phyloP scores from a whole-genome alignment of 2,329 filamentous ascomycete genomes.

The Cordyceps fumosorosea region DNA sequence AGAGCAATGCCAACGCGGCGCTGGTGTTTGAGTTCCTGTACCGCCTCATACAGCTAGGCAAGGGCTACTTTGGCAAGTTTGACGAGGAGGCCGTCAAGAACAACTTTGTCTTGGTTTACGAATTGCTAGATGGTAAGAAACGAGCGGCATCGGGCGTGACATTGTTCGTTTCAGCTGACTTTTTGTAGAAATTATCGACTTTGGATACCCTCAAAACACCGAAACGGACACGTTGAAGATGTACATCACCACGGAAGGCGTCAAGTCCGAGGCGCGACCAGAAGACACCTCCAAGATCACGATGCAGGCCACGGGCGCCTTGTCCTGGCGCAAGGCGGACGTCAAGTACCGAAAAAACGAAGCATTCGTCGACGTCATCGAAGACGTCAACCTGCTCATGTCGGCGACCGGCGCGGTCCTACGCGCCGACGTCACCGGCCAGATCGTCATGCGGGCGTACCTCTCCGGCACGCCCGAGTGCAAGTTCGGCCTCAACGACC shows the following conservation, averaged over 20 bases:
- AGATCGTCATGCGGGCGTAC: conserved; percentile 98
- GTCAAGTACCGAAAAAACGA: conserved; percentile 99
- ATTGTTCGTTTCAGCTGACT: background rate
- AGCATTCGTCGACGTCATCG: conserved; percentile 97
- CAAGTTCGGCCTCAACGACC: conserved; percentile 97
- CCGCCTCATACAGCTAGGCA: conserved; percentile 79
- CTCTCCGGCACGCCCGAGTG: conserved; percentile 94
- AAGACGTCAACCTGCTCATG: conserved; percentile 98
- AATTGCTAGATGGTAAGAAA: conserved; percentile 75
- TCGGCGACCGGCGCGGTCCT: conserved; percentile 94
- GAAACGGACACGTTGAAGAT: conserved; percentile 98
- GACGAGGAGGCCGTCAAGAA: conserved; percentile 99
- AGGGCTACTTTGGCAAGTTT: conserved; percentile 97
- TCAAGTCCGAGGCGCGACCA: conserved; percentile 80
- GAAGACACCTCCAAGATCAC: conserved; percentile 97
- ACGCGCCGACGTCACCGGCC: conserved; percentile 90
- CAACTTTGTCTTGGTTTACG: conserved; percentile 98
- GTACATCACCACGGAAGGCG: conserved; percentile 99
- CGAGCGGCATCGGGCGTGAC: no score
- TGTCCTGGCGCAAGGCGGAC: conserved; percentile 94
- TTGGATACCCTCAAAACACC: conserved; percentile 97
- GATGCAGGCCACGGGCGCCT: conserved; percentile 95
- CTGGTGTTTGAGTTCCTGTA: conserved; percentile 98
- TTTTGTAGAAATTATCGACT: conserved; percentile 83
- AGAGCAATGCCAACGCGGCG: conserved; percentile 98